Evolutionary conservation across 768 basidiomycete genomes (phyloP).

Genomic region (Pleurotus ostreatus): DNA sequence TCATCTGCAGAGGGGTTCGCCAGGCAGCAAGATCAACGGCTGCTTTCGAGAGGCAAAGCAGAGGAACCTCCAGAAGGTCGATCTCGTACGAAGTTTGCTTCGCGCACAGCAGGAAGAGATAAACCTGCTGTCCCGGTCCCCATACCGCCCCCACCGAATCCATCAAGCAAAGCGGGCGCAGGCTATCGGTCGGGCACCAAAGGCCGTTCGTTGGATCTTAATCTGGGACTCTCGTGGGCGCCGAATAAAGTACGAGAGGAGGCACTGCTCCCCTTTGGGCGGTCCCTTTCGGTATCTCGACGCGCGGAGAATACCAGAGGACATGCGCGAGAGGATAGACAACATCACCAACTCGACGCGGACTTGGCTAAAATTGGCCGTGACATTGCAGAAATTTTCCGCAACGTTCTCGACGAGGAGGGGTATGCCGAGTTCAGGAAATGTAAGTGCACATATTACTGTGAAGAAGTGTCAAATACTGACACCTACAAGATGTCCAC

Average conservation of each 20-base stretch:
- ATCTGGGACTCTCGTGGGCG: slow-evolving; percentile 69
- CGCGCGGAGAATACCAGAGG: slow-evolving; percentile 13
- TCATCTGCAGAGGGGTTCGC: slow-evolving; percentile 1
- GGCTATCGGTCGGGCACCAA: slow-evolving; percentile 46
- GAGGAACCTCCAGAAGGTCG: not conserved
- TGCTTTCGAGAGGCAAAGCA: slow-evolving; percentile 7
- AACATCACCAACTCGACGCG: slow-evolving; percentile 15
- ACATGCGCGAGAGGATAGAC: slow-evolving; percentile 16
- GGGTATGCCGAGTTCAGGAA: slow-evolving; percentile 53
- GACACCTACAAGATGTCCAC: slow-evolving; percentile 51
- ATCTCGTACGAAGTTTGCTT: not conserved
- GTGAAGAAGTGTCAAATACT: slow-evolving; percentile 1
- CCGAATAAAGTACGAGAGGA: slow-evolving; percentile 64
- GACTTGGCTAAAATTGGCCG: slow-evolving; percentile 32
- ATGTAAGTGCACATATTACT: slow-evolving; percentile 40
- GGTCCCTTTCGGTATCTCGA: slow-evolving; percentile 15
- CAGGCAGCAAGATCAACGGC: slow-evolving; percentile 8
- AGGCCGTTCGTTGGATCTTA: slow-evolving; percentile 70
- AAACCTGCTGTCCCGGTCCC: slow-evolving; percentile 3
- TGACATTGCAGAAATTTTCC: slow-evolving; percentile 46
- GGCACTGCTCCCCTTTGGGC: slow-evolving; percentile 48
- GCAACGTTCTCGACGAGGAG: slow-evolving; percentile 39
- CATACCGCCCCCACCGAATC: slow-evolving; percentile 24
- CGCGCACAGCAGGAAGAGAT: not conserved
- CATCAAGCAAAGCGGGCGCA: slow-evolving; percentile 13